Base-by-base conservation (phyloP, 1,284 basidiomycete species). In the Sphaerobolus stellatus region DNA sequence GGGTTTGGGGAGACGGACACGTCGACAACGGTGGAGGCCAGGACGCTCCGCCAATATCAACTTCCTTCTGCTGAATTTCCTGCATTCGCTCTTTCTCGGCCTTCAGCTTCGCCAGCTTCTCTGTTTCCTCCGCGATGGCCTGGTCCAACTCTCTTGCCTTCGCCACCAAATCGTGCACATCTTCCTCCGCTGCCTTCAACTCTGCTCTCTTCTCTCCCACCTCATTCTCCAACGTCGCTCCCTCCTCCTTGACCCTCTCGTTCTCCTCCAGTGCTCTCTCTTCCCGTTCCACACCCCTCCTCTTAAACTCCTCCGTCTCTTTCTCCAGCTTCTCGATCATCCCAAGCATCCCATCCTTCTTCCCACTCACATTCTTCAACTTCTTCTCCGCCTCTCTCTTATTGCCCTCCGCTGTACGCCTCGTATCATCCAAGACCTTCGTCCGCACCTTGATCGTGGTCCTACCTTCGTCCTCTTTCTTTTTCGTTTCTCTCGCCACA, bases 321-420 rank as follows among this genome's bases (percentile, higher is more conserved):
- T 77, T 74, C 58, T 84, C 81, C 36, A 94, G 75, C 60, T 78
- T 78, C 52, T 80, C 79, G 56, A 92, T 84, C 48, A 85, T 81
- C 56, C 78, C 79, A 45, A 75, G 76, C 5, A 89, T 80, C 50
- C 78, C 84, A 62, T 89, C 86, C 41, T 86, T 81, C 56, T 81
- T 75, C 44, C 70, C 75, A 66, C 88, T 84, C 4, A 84, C 84
- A 16, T 79, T 76, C 62, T 87, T 89, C 55, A 96, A 76, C 60
- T 86, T 86, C 74, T 92, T 93, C 71, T 98, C 95, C 2, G 88
- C 91, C 36, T 98, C 94, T 45, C 86, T 80, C 65, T 85, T 88
- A 50, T 77, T 72, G 48, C 80, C 76, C 68, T 98, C 95, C 5
- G 94, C 91, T 45, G 77, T 75, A 36, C 95, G 85, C 71, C 90